These are phyloP conservation scores for Candida sonorensis DNA, from an alignment of 805 yeast species.

Conservation along the genomic window DNA sequence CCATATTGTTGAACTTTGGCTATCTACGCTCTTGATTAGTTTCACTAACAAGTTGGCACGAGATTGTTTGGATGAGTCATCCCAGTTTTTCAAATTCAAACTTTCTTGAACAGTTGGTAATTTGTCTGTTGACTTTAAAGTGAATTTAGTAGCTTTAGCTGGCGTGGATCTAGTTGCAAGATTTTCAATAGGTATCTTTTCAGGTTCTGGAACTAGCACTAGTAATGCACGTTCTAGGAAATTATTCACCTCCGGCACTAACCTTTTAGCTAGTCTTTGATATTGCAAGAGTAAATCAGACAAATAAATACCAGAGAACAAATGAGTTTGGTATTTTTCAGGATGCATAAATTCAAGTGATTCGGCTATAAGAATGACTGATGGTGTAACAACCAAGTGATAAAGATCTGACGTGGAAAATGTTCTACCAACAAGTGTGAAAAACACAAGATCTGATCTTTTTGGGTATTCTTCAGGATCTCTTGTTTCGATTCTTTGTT, in stretches of 20 bases:
- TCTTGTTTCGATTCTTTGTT: slow-evolving; percentile 38
- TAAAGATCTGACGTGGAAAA: slow-evolving; percentile 95
- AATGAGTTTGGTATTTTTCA: slow-evolving; percentile 15
- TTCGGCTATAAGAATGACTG: slow-evolving; percentile 67
- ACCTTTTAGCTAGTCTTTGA: slow-evolving; percentile 76
- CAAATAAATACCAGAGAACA: slow-evolving; percentile 59
- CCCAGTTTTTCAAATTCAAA: slow-evolving; percentile 12
- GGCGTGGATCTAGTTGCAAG: slow-evolving; percentile 15
- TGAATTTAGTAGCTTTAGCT: slow-evolving; percentile 14
- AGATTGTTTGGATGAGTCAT: slow-evolving; percentile 8
- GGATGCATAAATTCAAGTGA: slow-evolving; percentile 47
- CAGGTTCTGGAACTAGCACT: slow-evolving; percentile 34
- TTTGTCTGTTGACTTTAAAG: slow-evolving; percentile 8
- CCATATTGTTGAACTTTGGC: slow-evolving; percentile 36
- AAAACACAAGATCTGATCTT: slow-evolving; percentile 57
- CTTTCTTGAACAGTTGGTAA: slow-evolving; percentile 7
- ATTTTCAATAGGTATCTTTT: slow-evolving; percentile 11
- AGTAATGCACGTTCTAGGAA: slow-evolving; percentile 49
- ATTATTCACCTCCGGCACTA: slow-evolving; percentile 67
- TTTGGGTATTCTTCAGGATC: slow-evolving; percentile 26
- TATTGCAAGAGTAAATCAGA: slow-evolving; percentile 60
- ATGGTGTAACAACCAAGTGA: slow-evolving; percentile 85
- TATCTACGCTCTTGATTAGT: slow-evolving; percentile 27
- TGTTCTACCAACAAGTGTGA: slow-evolving; percentile 63
- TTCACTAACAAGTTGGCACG: slow-evolving; percentile 28